phyloP scores from a whole-genome alignment of 2,329 filamentous ascomycete species.

The Fusarium veterinarium region DNA sequence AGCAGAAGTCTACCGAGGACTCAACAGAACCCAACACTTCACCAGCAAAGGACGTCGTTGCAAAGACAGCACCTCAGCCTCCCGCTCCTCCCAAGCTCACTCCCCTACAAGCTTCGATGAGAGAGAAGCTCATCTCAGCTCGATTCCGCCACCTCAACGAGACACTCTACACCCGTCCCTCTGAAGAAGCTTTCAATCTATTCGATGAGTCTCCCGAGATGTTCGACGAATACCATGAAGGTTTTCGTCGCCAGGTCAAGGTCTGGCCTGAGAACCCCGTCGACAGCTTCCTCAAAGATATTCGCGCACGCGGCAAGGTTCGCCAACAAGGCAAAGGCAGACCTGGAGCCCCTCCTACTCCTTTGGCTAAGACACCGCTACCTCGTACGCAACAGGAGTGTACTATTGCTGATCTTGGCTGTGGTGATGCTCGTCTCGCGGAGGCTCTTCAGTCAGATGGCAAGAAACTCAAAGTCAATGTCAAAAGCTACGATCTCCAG shows the following conservation, averaged over 20 bases:
- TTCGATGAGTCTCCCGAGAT: conserved; percentile 90
- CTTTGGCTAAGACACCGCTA: conserved; percentile 60
- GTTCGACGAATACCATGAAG: conserved; percentile 95
- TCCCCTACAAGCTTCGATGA: conserved; percentile 93
- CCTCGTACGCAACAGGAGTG: conserved; percentile 78
- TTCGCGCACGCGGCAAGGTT: conserved; percentile 74
- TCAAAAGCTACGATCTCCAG: conserved; percentile 90
- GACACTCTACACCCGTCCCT: conserved; percentile 93
- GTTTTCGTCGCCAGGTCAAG: conserved; percentile 94
- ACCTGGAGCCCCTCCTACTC: conserved; percentile 45
- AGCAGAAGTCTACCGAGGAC: conserved; percentile 32
- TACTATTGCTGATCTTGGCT: conserved; percentile 91
- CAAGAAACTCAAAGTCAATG: conserved; percentile 75
- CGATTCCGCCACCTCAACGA: conserved; percentile 98
- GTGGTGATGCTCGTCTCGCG: conserved; percentile 88
- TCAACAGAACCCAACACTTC: conserved; percentile 20
- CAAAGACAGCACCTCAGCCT: conserved; percentile 50
- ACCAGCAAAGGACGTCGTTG: conserved; percentile 36
- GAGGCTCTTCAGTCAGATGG: conserved; percentile 72
- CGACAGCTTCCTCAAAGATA: conserved; percentile 81
- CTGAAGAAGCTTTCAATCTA: conserved; percentile 81
- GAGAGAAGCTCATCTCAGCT: conserved; percentile 91
- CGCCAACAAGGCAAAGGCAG: conserved; percentile 48
- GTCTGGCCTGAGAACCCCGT: conserved; percentile 98
- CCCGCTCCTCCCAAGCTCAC: conserved; percentile 75